These are phyloP conservation scores for Monosporascus sp. DNA, from an alignment of 2,329 filamentous ascomycete genomes.

Conservation along the genomic window DNA sequence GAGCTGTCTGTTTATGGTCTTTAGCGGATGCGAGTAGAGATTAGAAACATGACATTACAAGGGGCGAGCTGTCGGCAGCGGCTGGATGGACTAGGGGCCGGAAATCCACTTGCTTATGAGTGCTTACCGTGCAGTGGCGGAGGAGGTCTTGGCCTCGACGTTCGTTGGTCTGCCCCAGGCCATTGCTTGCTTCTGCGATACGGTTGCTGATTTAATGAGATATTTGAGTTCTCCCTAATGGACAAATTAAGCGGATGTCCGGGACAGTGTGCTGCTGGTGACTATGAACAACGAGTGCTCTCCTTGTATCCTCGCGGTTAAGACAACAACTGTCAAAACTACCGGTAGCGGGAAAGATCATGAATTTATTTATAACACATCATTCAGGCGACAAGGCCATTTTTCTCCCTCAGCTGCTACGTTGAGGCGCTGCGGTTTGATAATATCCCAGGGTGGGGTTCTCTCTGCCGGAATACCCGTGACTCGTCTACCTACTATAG, in stretches of 20 bases:
- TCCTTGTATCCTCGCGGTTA: too few species aligned
- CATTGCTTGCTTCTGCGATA: not conserved
- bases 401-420: not conserved
- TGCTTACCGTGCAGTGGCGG: not conserved
- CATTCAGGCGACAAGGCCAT: too few species aligned
- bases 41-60: not conserved
- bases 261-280: not conserved
- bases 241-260: too few species aligned
- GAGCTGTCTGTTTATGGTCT: slow-evolving; percentile 42
- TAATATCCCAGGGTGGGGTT: not conserved
- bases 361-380: too few species aligned
- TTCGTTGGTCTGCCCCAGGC: not conserved
- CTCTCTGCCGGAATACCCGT: not conserved
- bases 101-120: not conserved
- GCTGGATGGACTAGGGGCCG: too few species aligned
- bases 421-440: not conserved
- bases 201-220: not conserved
- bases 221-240: not conserved
- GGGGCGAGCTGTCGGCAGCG: too few species aligned
- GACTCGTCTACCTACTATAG: not conserved
- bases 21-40: not conserved
- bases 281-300: not conserved
- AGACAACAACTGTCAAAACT: too few species aligned
- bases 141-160: not conserved
- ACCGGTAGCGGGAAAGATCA: too few species aligned